phyloP scores from a whole-genome alignment of 176 grass and related monocot species.

The Carex pumila region DNA sequence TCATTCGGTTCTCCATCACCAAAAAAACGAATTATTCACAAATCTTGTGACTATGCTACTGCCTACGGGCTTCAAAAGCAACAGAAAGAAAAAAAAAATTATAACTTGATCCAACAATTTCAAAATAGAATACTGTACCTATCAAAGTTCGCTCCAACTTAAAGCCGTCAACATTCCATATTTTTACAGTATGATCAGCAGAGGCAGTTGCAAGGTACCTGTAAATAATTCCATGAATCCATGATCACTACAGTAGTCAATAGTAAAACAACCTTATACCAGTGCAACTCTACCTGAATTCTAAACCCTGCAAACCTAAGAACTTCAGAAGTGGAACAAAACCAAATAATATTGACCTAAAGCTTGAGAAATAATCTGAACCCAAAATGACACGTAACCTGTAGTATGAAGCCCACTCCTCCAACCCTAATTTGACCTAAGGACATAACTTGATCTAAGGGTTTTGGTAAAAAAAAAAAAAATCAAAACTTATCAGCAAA shows the following conservation, averaged over 20 bases:
- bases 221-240: conserved; percentile 4
- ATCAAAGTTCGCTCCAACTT: conserved; percentile 76
- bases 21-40: background rate
- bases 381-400: background rate
- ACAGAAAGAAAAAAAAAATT: background rate
- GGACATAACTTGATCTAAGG: no score
- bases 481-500: background rate
- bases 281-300: background rate
- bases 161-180: conserved; percentile 97
- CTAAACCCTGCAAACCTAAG: background rate
- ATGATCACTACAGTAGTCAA: no score
- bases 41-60: background rate
- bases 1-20: no score
- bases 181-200: conserved; percentile 88
- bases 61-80: background rate
- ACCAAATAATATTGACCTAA: conserved; percentile 1
- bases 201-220: conserved; percentile 95
- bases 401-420: background rate
- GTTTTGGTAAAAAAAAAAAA: no score
- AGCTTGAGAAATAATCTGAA: background rate
- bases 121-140: conserved; percentile 33
- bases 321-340: background rate
- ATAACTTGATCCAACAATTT: background rate
- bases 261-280: background rate
- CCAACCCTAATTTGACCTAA: no score